Base-by-base conservation (phyloP, 75 land plant genomes). In the Cupressus sempervirens region DNA sequence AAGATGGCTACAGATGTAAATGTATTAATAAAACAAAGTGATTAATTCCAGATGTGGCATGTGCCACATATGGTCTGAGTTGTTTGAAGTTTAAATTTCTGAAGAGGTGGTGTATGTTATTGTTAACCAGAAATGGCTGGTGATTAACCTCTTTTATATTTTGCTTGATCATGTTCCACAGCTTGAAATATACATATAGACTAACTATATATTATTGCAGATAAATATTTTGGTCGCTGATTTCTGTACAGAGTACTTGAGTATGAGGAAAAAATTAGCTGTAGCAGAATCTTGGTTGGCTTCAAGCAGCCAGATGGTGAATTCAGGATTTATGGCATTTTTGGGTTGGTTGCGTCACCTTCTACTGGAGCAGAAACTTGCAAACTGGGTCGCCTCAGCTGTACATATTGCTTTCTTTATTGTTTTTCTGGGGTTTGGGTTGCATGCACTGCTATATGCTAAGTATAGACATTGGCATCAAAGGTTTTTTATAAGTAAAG, bases 11-110 rank as follows among this genome's bases (percentile, higher is more conserved):
- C 80, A 38, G 45, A 7, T 73, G 13, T 8, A 3, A 6, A 16
- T 76, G 80, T 76, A 76, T 38, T 76, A 40, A 76, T 76, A 14
- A 40, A 40, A 76, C 43, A 76, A 38, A 76, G 15, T 76, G 80
- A 40, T 76, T 76, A 23, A 18, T 76, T 7, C 35, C 45, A 76
- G 80, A 40, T 76, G 45, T 40, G 38, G 4, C 35, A 12, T 1
- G 46, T 16, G 34, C 40, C 80, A 40, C 26, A 76, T 23, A 36
- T 76, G 45, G 80, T 76, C 43, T 73, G 80, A 76, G 80, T 18
- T 4, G 43, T 76, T n/a, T 38, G 41, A 67, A 10, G 6, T 76
- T 41, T 18, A 20, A 36, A 76, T 76, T 38, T 23, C 43, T 76
- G 80, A 76, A 76, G 43, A 32, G 35, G 43, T 38, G 18, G 41